Conservation (phyloP, 345 rosid species). For the Erucastrum elatum region DNA sequence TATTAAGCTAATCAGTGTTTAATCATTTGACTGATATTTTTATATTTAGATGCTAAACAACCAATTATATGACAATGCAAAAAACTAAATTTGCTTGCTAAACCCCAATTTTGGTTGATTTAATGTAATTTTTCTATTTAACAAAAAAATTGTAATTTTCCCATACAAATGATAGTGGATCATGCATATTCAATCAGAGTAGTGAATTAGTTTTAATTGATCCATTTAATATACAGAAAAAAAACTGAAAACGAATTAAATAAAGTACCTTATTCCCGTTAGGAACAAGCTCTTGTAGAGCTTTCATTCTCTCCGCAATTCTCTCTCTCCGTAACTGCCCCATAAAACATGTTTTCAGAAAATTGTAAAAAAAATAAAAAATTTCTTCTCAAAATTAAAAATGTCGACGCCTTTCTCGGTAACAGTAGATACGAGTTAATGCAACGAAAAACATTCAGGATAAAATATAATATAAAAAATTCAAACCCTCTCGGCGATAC, state of each 20-base stretch:
- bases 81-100: neutral
- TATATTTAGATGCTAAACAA: neutral
- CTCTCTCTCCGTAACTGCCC: conserved; percentile 93
- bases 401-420: conserved; percentile 29
- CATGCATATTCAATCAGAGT: neutral
- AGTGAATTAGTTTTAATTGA: neutral
- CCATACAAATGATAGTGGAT: neutral
- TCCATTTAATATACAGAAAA: neutral
- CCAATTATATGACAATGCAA: neutral
- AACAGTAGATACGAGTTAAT: conserved; percentile 25
- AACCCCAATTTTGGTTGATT: neutral
- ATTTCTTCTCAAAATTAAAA: neutral
- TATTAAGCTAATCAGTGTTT: conserved; percentile 33
- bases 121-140: too few species aligned
- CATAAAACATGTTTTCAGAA: neutral
- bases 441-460: neutral
- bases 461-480: neutral
- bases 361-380: neutral
- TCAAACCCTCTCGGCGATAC: conserved; percentile 90
- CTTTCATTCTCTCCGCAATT: conserved; percentile 98
- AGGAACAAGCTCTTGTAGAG: conserved; percentile 94
- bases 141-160: neutral
- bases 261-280: conserved; percentile 85
- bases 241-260: conserved; percentile 12
- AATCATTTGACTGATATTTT: conserved; percentile 23